A percentile compares a stretch with the other conserved stretches of the same genome.
These are phyloP conservation scores for Neocatenulostroma microsporum DNA, from an alignment of 2,329 filamentous ascomycete genomes.

Conservation along the genomic window DNA sequence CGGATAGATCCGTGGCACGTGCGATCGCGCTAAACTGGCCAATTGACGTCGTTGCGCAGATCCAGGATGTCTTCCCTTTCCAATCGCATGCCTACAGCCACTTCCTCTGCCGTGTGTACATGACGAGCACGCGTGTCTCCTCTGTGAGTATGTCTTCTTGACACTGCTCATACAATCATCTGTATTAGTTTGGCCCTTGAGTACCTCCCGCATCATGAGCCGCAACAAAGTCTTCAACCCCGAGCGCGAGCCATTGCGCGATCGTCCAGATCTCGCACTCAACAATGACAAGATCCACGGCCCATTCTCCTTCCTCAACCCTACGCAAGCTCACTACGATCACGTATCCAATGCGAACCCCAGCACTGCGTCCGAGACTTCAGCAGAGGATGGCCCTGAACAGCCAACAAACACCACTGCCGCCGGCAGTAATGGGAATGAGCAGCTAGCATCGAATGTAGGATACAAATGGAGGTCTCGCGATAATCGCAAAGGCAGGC, in stretches of 20 bases:
- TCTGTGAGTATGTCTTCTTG: not conserved
- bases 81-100: too few species aligned
- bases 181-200: too few species aligned
- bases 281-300: conserved; percentile 27
- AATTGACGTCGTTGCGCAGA: too few species aligned
- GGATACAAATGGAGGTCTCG: conserved; percentile 35
- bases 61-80: too few species aligned
- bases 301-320: conserved; percentile 44
- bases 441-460: conserved; percentile 12
- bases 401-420: not conserved
- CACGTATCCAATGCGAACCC: conserved; percentile 8
- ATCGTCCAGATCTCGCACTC: conserved; percentile 19
- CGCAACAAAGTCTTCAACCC: conserved; percentile 26
- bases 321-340: conserved; percentile 37
- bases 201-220: conserved; percentile 7
- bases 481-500: conserved; percentile 39
- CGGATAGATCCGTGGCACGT: too few species aligned
- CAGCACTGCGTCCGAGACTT: not conserved
- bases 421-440: too few species aligned
- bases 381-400: too few species aligned
- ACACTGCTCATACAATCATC: not conserved
- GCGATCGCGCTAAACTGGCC: too few species aligned
- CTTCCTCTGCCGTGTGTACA: too few species aligned
- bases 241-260: conserved; percentile 22
- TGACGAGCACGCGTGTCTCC: too few species aligned